phyloP scores from a whole-genome alignment of 2,329 filamentous ascomycete species.

The Aspergillus quadrilineatus region DNA sequence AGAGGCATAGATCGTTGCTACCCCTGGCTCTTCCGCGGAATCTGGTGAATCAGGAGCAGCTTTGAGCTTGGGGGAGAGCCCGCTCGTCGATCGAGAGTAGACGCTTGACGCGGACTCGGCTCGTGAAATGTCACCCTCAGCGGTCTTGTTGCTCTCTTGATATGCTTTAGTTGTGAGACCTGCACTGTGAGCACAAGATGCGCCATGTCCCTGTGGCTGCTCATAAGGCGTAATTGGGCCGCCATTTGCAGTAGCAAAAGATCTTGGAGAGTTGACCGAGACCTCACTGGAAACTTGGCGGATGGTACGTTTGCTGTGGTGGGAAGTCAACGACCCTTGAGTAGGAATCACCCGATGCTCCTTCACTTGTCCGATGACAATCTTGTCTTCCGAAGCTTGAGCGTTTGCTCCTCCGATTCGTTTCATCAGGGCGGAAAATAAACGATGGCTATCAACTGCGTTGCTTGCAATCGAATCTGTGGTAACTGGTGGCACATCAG shows the following conservation, averaged over 20 bases:
- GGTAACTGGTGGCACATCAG: neutral
- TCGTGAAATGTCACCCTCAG: conserved; percentile 12
- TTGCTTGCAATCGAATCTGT: conserved; percentile 20
- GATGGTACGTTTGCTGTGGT: conserved; percentile 29
- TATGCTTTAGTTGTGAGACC: conserved; percentile 3
- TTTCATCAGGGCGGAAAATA: conserved; percentile 47
- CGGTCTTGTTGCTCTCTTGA: conserved; percentile 23
- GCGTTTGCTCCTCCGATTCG: conserved; percentile 33
- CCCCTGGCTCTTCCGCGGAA: conserved; percentile 30
- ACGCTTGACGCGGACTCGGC: conserved; percentile 36
- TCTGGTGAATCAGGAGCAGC: conserved; percentile 6
- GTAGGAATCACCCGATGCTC: conserved; percentile 31
- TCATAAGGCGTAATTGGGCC: conserved; percentile 25
- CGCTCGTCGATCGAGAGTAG: conserved; percentile 45
- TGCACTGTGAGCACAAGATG: neutral
- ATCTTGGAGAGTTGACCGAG: conserved; percentile 30
- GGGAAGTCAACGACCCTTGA: conserved; percentile 27
- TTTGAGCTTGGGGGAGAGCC: conserved; percentile 24
- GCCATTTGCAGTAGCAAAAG: conserved; percentile 32
- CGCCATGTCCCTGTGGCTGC: neutral
- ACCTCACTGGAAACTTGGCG: conserved; percentile 33
- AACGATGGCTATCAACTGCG: conserved; percentile 38
- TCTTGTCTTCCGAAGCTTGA: conserved; percentile 23
- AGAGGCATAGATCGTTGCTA: conserved; percentile 38
- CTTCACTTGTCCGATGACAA: conserved; percentile 32